These are phyloP conservation scores for Vairimorpha ceranae DNA, from an alignment of 371 early-diverging fungal species.

Conservation along the genomic window DNA sequence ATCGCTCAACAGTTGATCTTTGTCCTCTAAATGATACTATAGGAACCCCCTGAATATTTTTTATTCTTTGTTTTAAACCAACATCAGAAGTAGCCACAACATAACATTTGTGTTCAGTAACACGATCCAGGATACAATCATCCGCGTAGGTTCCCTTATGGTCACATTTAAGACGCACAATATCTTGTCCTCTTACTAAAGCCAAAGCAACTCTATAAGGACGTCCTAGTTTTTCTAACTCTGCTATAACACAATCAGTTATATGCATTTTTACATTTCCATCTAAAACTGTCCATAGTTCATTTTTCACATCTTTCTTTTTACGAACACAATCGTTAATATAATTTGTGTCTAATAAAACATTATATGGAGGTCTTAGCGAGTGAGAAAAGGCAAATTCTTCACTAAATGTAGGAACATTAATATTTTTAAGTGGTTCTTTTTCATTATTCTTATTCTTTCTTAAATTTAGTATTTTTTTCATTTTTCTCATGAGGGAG, in stretches of 20 bases:
- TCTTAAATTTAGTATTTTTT: not conserved
- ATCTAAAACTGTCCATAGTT: conserved; percentile 93
- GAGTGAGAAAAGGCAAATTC: conserved; percentile 82
- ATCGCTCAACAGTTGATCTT: conserved; percentile 83
- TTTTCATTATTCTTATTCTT: too few species aligned
- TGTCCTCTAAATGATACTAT: conserved; percentile 88
- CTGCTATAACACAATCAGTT: conserved; percentile 97
- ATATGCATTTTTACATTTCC: conserved; percentile 76
- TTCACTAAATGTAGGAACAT: not conserved
- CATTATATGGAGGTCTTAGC: conserved; percentile 91
- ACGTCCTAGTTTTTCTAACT: conserved; percentile 93
- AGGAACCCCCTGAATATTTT: conserved; percentile 95
- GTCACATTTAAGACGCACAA: conserved; percentile 84
- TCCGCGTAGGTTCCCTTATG: conserved; percentile 99
- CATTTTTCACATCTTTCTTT: conserved; percentile 85
- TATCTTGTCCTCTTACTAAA: conserved; percentile 41
- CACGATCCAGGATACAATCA: conserved; percentile 91
- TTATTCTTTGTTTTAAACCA: conserved; percentile 88
- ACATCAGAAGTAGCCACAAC: conserved; percentile 98
- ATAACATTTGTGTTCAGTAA: conserved; percentile 88
- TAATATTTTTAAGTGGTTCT: not conserved
- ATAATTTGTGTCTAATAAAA: conserved; percentile 97
- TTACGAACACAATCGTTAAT: conserved; percentile 98
- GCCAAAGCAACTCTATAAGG: conserved; percentile 83
- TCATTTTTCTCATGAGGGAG: not conserved